Conservation (phyloP, 2,329 filamentous ascomycete species). For the Colletotrichum gloeosporioides region DNA sequence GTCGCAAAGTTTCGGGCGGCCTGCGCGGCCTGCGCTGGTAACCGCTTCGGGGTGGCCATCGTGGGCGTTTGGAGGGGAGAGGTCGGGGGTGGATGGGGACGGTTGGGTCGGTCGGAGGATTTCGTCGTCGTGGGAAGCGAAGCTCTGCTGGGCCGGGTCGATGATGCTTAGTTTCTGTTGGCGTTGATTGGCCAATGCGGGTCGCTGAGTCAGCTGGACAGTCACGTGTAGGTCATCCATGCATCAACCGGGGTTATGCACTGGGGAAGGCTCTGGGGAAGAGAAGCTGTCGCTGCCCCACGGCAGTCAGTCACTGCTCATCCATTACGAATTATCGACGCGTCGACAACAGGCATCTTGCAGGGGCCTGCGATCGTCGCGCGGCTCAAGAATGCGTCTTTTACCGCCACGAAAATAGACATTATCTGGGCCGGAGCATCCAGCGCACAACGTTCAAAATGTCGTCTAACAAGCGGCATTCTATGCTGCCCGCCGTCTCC, state of each 20-base stretch:
- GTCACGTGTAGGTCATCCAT: neutral
- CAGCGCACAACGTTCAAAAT: slow-evolving; percentile 27
- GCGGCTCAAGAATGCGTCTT: neutral
- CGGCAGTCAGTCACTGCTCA: neutral
- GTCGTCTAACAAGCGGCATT: slow-evolving; percentile 59
- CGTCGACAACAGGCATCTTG: neutral
- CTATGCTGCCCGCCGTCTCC: slow-evolving; percentile 58
- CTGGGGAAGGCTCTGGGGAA: neutral
- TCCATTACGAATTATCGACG: neutral
- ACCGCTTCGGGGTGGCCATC: slow-evolving; percentile 49
- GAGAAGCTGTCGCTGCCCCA: neutral
- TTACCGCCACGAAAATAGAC: neutral
- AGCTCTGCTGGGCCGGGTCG: slow-evolving; percentile 13
- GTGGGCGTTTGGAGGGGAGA: slow-evolving; percentile 28
- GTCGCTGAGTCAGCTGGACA: slow-evolving; percentile 28
- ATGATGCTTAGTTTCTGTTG: slow-evolving; percentile 21
- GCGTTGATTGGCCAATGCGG: slow-evolving; percentile 47
- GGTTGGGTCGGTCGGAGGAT: slow-evolving; percentile 32
- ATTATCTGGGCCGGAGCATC: slow-evolving; percentile 12
- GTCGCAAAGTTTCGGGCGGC: slow-evolving; percentile 66
- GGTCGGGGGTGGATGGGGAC: slow-evolving; percentile 24
- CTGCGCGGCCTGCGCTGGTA: slow-evolving; percentile 27
- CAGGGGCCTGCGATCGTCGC: neutral
- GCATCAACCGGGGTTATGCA: slow-evolving; percentile 20
- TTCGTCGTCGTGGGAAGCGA: slow-evolving; percentile 17